Conservation (phyloP, 768 basidiomycete genomes). For the Tylopilus balloui region DNA sequence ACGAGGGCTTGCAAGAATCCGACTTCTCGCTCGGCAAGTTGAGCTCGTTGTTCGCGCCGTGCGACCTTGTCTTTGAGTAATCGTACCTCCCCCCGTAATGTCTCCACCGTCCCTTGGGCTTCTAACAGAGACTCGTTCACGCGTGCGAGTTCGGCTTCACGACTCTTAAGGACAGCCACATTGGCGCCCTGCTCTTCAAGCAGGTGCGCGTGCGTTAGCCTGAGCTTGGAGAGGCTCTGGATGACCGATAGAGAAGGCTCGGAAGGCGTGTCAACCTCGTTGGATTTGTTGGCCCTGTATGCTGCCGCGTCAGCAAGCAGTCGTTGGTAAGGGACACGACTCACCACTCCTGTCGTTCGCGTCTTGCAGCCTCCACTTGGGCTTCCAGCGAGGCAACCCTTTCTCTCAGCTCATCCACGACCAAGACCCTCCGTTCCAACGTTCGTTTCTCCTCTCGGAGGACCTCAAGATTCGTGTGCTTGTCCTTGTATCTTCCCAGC, state of each 20-base stretch:
- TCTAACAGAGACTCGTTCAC: constrained; percentile 37
- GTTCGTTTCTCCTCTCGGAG: constrained; percentile 69
- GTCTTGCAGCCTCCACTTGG: constrained; percentile 56
- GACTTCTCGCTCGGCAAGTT: constrained; percentile 55
- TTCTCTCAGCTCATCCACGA: constrained; percentile 52
- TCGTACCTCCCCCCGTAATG: constrained; percentile 36
- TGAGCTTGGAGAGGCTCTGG: constrained; percentile 54
- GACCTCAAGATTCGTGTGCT: constrained; percentile 61
- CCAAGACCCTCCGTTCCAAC: constrained; percentile 49
- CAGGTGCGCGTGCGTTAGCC: constrained; percentile 56
- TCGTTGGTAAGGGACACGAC: constrained; percentile 10
- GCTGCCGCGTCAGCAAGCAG: background rate
- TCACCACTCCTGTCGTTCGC: constrained; percentile 59
- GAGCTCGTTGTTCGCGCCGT: constrained; percentile 37
- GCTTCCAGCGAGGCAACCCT: constrained; percentile 55
- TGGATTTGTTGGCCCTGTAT: constrained; percentile 37
- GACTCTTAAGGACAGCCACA: constrained; percentile 46
- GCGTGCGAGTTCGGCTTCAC: constrained; percentile 49
- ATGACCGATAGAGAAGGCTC: constrained; percentile 52
- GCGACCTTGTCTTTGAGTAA: constrained; percentile 36
- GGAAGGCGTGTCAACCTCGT: constrained; percentile 35
- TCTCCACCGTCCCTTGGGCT: constrained; percentile 29
- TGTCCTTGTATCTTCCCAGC: constrained; percentile 47
- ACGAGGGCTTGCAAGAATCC: constrained; percentile 64
- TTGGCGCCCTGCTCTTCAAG: constrained; percentile 66